A percentile compares a stretch with the other conserved stretches of the same genome.
These are phyloP conservation scores for Fagus crenata DNA, from an alignment of 306 rosid species.

Conservation along the genomic window DNA sequence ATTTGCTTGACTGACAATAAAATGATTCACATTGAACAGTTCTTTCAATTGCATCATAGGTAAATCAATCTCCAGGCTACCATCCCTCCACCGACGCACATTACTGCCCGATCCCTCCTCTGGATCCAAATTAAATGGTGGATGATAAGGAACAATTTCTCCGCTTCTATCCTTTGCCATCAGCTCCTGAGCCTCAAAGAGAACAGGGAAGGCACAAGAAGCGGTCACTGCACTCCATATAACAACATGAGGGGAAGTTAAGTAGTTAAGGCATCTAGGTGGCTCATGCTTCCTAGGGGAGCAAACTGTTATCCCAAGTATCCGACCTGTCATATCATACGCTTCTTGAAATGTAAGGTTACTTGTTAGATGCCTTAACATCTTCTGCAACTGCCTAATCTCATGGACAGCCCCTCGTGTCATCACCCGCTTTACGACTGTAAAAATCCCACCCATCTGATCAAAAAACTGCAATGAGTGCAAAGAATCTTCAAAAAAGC, in stretches of 20 bases:
- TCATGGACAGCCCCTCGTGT: conserved; percentile 92
- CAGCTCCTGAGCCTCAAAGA: conserved; percentile 96
- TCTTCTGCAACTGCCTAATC: conserved; percentile 83
- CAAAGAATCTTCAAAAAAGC: conserved; percentile 88
- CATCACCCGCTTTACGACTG: conserved; percentile 81
- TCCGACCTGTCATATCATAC: conserved; percentile 94
- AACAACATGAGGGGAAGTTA: conserved; percentile 95
- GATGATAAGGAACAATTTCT: conserved; percentile 91
- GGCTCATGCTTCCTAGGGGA: conserved; percentile 98
- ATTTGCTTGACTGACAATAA: conserved; percentile 95
- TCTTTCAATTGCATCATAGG: conserved; percentile 98
- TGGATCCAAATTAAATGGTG: conserved; percentile 88
- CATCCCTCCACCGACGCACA: conserved; percentile 92
- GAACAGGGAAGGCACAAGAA: conserved; percentile 98
- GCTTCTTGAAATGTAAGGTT: conserved; percentile 98
- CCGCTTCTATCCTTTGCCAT: conserved; percentile 99
- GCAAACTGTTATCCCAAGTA: conserved; percentile 95
- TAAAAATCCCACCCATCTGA: conserved; percentile 86
- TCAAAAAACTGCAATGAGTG: conserved; percentile 86
- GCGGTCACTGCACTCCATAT: conserved; percentile 99
- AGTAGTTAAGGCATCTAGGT: conserved; percentile 96
- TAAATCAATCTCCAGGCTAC: conserved; percentile 95
- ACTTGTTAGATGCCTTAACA: conserved; percentile 87
- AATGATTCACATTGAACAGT: conserved; percentile 91
- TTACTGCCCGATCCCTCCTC: conserved; percentile 70